Percentiles rank a stretch among this genome's conserved stretches.
These are phyloP conservation scores for Aphanoascus verrucosus DNA, from an alignment of 2,329 filamentous ascomycete genomes.

Conservation along the genomic window DNA sequence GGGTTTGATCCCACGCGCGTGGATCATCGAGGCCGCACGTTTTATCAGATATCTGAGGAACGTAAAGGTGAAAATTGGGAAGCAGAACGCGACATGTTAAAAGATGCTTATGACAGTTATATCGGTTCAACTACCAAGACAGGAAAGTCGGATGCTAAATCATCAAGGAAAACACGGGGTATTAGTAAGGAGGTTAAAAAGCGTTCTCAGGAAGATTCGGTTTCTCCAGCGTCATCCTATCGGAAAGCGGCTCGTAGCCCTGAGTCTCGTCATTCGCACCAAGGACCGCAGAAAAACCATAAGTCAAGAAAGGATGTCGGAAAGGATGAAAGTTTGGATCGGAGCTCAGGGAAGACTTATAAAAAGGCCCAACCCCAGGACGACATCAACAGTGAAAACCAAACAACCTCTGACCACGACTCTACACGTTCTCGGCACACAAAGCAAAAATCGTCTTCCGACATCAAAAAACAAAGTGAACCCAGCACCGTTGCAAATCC, in stretches of 20 bases:
- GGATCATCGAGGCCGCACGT: slow-evolving; percentile 64
- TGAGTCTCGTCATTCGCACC: slow-evolving; percentile 20
- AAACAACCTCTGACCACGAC: slow-evolving; percentile 27
- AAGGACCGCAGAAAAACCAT: slow-evolving; percentile 18
- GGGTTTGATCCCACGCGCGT: slow-evolving; percentile 71
- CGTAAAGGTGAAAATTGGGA: slow-evolving; percentile 81
- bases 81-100: slow-evolving; percentile 71
- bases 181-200: slow-evolving; percentile 32
- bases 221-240: slow-evolving; percentile 28
- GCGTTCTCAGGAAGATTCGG: slow-evolving; percentile 26
- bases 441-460: slow-evolving; percentile 23
- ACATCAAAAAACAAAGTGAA: slow-evolving; percentile 18
- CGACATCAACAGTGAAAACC: slow-evolving; percentile 18
- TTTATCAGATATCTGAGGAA: slow-evolving; percentile 75
- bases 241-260: slow-evolving; percentile 28
- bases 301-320: slow-evolving; percentile 17
- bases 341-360: slow-evolving; percentile 21
- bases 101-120: slow-evolving; percentile 45
- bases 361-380: slow-evolving; percentile 21
- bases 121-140: slow-evolving; percentile 20
- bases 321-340: slow-evolving; percentile 19
- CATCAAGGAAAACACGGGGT: slow-evolving; percentile 32
- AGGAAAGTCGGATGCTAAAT: slow-evolving; percentile 27
- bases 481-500: slow-evolving; percentile 24
- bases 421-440: slow-evolving; percentile 18